phyloP scores from a whole-genome alignment of 108 stramenopile genomes.

The Craspedostauros australis region DNA sequence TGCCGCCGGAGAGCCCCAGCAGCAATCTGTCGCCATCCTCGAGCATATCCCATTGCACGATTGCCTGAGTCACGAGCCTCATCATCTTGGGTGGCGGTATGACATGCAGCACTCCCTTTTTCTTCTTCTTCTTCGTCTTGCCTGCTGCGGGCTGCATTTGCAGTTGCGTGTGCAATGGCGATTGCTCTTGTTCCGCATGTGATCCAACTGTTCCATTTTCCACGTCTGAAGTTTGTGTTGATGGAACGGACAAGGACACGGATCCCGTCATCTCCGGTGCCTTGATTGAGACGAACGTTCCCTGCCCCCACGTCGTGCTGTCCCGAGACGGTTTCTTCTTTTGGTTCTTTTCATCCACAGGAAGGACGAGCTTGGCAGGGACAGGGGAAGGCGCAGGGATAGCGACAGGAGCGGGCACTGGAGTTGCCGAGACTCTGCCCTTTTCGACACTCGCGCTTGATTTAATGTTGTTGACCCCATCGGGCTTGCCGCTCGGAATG shows the following conservation, averaged over 20 bases:
- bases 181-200: too few species aligned
- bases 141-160: slow-evolving; percentile 1
- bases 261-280: too few species aligned
- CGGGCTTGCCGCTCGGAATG: background rate
- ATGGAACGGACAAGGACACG: too few species aligned
- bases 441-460: background rate
- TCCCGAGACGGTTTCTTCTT: slow-evolving; percentile 76
- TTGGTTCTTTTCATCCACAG: slow-evolving; percentile 38
- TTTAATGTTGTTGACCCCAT: background rate
- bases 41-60: slow-evolving; percentile 89
- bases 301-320: slow-evolving; percentile 58
- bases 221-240: slow-evolving; percentile 1
- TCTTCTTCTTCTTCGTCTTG: slow-evolving; percentile 17
- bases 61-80: slow-evolving; percentile 79
- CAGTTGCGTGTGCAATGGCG: background rate
- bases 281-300: slow-evolving; percentile 12
- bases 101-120: slow-evolving; percentile 40
- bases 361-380: too few species aligned
- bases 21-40: slow-evolving; percentile 91
- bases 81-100: slow-evolving; percentile 85
- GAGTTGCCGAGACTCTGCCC: background rate
- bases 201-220: background rate
- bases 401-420: background rate
- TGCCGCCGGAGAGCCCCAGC: slow-evolving; percentile 95
- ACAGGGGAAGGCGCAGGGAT: background rate